These are phyloP conservation scores for Metschnikowia hibisci DNA, from an alignment of 805 yeast genomes.

Conservation along the genomic window DNA sequence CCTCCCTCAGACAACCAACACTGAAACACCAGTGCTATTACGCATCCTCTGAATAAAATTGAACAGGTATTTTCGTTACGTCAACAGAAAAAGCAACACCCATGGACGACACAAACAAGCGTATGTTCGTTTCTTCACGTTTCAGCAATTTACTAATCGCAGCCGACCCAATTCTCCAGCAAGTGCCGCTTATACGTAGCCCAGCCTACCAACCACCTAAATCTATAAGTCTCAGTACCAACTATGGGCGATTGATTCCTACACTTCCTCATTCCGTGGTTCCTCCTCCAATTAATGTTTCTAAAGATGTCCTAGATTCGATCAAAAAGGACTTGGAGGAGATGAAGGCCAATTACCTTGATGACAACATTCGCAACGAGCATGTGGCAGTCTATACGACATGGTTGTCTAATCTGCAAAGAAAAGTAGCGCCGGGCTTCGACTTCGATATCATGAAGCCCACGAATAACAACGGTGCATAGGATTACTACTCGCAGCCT, in stretches of 20 bases:
- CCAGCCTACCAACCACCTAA: conserved; percentile 52
- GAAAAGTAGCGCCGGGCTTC: conserved; percentile 41
- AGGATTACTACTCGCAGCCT: not conserved
- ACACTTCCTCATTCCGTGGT: conserved; percentile 29
- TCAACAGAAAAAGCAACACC: not conserved
- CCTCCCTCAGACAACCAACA: not conserved
- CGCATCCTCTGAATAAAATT: no score
- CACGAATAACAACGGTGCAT: conserved; percentile 6
- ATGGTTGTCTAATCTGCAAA: conserved; percentile 32
- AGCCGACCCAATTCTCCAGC: conserved; percentile 48
- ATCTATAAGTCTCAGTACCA: conserved; percentile 49
- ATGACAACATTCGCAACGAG: conserved; percentile 9
- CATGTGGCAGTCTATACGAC: conserved; percentile 19
- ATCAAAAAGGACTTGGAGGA: conserved; percentile 27
- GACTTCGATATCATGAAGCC: conserved; percentile 30
- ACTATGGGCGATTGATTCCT: conserved; percentile 39
- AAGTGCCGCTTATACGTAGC: conserved; percentile 53
- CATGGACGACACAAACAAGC: conserved; percentile 21
- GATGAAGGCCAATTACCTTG: conserved; percentile 9
- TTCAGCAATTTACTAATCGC: conserved; percentile 7
- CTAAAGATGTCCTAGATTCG: conserved; percentile 22
- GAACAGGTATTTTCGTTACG: no score
- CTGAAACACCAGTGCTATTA: no score
- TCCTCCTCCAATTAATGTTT: conserved; percentile 35
- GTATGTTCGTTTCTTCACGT: conserved; percentile 10